Base-by-base conservation (phyloP, 495 filamentous ascomycete genomes). In the Choiromyces venosus region DNA sequence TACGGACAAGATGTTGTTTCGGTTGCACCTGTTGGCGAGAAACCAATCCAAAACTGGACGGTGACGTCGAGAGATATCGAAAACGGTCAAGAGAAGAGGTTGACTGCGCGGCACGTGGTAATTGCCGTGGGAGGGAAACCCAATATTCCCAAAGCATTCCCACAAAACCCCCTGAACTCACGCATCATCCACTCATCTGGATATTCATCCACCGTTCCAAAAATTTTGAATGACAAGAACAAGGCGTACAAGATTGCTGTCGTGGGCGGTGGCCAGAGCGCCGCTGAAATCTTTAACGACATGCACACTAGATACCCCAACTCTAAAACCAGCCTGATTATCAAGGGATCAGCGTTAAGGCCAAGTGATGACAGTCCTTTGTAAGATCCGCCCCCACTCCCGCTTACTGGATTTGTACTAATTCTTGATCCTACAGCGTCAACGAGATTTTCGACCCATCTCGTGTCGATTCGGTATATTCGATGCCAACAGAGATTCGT, bases 311-410 rank as follows among this genome's bases (percentile, higher is more conserved):
- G 90, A 37, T 97, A 94, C 81, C 92, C 92, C 16, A 92, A 93
- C 79, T 88, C 91, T n/a, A 86, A 87, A 67, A 92, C 92, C 1
- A 87, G 83, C 7, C 78, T 99, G 66, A 86, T 96, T 65, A 93
- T 96, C 82, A 88, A 91, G 65, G 89, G 88, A 46, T 86, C 91
- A 40, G 93, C 93, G 56, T 84, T 99, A 71, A 90, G 90, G 71
- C 94, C 94, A 5, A 96, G 92, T 81, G 94, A 99, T 76, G 94
- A 99, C 79, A 95, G 92, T 67, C 94, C 94, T 29, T 98, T 97
- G 92, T 96, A 84, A 83, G 90, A 87, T 4, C n/a, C 66, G n/a
- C 71, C 16, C 16, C 39, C 44, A 4, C 40, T n/a, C 65, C 33
- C 10, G 4, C n/a, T 36, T 42, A 39, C 29, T 14, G 36, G 42